phyloP scores from a whole-genome alignment of 495 filamentous ascomycete genomes.

The Neurospora sp. region DNA sequence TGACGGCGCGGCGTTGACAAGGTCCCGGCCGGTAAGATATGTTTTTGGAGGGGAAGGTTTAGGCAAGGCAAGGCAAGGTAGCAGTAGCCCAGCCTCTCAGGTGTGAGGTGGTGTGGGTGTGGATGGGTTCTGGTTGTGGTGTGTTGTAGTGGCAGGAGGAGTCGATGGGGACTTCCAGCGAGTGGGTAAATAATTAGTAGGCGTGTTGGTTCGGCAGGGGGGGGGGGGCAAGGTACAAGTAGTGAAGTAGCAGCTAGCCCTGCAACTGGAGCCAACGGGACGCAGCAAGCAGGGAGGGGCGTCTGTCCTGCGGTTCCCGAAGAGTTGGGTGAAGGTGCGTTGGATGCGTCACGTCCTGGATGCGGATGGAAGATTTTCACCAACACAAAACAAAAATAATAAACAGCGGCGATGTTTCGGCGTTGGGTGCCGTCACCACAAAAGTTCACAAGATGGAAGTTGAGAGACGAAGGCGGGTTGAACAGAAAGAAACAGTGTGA shows the following conservation, averaged over 20 bases:
- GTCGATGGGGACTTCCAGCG: neutral
- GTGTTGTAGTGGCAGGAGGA: neutral
- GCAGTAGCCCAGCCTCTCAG: neutral
- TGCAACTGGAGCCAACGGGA: neutral
- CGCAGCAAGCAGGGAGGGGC: neutral
- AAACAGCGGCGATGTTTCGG: neutral
- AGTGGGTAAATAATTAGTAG: neutral
- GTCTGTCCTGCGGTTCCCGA: neutral
- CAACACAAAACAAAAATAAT: neutral
- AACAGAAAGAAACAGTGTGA: neutral
- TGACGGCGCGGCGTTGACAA: neutral
- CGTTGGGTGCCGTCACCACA: neutral
- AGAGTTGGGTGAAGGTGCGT: neutral
- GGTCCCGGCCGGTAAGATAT: neutral
- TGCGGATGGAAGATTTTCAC: neutral
- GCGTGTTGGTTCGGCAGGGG: neutral
- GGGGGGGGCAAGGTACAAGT: neutral
- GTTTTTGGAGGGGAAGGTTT: conserved; percentile 1
- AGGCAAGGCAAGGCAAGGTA: neutral
- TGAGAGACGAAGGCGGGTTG: neutral
- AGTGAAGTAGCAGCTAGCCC: neutral
- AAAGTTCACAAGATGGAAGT: neutral
- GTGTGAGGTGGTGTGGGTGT: neutral
- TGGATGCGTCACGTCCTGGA: neutral
- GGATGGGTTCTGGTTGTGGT: neutral